phyloP scores from a whole-genome alignment of 495 filamentous ascomycete species.

The Penicillium alfredii region DNA sequence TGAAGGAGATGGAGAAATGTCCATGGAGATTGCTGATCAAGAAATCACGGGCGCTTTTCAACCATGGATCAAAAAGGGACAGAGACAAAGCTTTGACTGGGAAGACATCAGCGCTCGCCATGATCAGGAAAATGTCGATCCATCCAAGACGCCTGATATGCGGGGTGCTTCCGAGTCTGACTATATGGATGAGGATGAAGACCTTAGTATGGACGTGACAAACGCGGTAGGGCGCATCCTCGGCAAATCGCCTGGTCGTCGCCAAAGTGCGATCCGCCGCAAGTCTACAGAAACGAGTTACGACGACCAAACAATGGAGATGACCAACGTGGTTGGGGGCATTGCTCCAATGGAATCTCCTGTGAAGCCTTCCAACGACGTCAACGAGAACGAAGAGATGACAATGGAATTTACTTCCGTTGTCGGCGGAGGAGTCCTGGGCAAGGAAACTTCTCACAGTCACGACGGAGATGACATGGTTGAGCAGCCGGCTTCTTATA shows the following conservation, averaged over 20 bases:
- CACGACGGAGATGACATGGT: conserved; percentile 15
- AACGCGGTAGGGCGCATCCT: conserved; percentile 77
- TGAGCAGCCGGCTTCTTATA: conserved; percentile 17
- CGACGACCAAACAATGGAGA: conserved; percentile 68
- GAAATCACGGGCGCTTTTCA: conserved; percentile 72
- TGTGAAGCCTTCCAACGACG: conserved; percentile 30
- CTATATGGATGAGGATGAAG: conserved; percentile 46
- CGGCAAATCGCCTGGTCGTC: conserved; percentile 33
- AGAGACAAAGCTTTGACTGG: conserved; percentile 41
- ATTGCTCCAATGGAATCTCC: conserved; percentile 40
- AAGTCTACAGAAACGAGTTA: conserved; percentile 39
- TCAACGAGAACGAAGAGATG: conserved; percentile 62
- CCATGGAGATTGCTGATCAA: conserved; percentile 71
- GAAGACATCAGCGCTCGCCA: conserved; percentile 45
- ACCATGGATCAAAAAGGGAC: conserved; percentile 56
- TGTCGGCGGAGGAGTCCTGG: conserved; percentile 60
- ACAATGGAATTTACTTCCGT: conserved; percentile 79
- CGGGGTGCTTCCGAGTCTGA: conserved; percentile 11
- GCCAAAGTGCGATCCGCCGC: conserved; percentile 31
- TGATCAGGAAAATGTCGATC: conserved; percentile 59
- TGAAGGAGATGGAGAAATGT: conserved; percentile 54
- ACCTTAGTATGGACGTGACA: conserved; percentile 83
- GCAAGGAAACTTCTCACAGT: conserved; percentile 21
- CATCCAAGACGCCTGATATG: conserved; percentile 31
- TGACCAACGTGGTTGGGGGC: conserved; percentile 68